Evolutionary conservation across 192 early-diverging fungal species (phyloP), one percentile per base, ranked within the genome.

Genomic region (Umbelopsis vinacea): DNA sequence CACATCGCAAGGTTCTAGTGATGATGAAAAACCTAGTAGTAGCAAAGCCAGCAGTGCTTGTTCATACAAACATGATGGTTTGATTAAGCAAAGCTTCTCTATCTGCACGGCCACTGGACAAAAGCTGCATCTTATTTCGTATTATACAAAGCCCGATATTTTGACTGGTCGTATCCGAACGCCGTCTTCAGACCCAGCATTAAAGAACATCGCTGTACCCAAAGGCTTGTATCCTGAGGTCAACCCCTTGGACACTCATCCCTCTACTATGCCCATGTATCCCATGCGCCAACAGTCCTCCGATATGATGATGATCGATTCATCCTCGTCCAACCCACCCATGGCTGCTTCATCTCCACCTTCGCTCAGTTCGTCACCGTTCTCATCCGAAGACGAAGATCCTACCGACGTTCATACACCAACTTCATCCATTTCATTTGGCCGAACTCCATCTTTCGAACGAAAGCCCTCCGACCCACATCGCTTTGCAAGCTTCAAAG

Each of bases 21-120:
- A 74, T 57, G 72, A 74, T 69, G 69, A 73, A 23, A 75, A 79
- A 8, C 71, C 78, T 40, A 43, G 40, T 43, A 43, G 40, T 29
- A 66, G 46, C 23, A 74, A 77, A 10, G 67, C 74, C 15, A 54
- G 72, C 3, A 52, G 76, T 22, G 75, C 79, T 68, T 86, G 82
- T 45, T 80, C 81, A 72, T 91, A 84, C 73, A 93, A 94, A 70
- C 88, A 90, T 52, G 88, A 91, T 75, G 95, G 95, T 24, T 82
- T 96, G 52, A 87, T 95, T 8, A 97, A 97, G 76, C 94, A 96
- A 85, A 90, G 92, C 3, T 91, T 97, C 53, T 92, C 91, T 19
- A 94, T 97, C 70, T 89, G 88, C 67, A 95, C 94, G 9, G 84
- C 89, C 11, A 87, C 89, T 54, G 89, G 91, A 68, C 89, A 92